phyloP scores from a whole-genome alignment of 306 rosid species.

The Cyclanthera cordifolia region DNA sequence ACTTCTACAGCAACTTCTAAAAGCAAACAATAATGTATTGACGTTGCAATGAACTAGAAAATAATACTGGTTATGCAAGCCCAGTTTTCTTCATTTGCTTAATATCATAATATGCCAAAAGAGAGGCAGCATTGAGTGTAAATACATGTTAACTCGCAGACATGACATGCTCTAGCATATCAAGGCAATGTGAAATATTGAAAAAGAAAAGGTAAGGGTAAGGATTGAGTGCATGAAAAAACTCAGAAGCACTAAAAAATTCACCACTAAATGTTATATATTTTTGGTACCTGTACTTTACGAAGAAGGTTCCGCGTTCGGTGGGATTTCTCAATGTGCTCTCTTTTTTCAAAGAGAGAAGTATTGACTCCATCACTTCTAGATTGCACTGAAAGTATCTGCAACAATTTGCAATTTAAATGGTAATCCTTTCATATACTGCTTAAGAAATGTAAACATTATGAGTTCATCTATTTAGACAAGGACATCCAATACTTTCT shows the following conservation, averaged over 20 bases:
- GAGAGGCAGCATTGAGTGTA: neutral
- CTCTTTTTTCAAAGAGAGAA: conserved; percentile 75
- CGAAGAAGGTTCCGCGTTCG: conserved; percentile 81
- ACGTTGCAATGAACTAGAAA: neutral
- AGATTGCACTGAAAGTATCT: conserved; percentile 89
- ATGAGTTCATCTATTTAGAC: neutral
- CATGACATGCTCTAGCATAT: neutral
- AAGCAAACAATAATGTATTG: neutral
- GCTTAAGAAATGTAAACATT: neutral
- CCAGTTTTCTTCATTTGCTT: neutral
- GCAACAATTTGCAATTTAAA: conserved; percentile 20
- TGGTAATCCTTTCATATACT: conserved; percentile 10
- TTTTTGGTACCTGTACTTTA: conserved; percentile 61
- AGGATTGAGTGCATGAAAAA: neutral
- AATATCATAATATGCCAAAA: neutral
- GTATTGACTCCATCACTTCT: conserved; percentile 78
- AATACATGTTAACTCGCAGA: neutral
- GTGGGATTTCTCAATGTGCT: conserved; percentile 76
- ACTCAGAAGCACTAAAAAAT: neutral
- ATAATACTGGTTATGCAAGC: neutral
- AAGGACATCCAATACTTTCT: conserved; percentile 39
- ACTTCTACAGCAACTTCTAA: neutral
- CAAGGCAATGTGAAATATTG: neutral
- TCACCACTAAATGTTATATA: neutral
- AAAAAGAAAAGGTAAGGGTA: neutral